Base-by-base conservation (phyloP, 768 basidiomycete species). In the Candolleomyces efflorescens region DNA sequence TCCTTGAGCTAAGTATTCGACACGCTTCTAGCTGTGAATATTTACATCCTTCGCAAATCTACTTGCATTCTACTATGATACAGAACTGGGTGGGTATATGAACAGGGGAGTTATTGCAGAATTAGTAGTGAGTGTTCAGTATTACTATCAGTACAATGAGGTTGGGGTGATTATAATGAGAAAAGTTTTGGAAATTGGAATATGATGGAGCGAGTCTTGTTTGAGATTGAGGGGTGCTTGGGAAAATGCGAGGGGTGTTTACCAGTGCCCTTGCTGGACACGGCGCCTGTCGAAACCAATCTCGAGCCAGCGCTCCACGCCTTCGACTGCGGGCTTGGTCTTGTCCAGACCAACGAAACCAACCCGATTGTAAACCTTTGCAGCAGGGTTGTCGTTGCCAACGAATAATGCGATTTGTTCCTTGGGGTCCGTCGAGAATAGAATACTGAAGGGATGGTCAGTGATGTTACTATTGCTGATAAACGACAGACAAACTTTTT, bases 231-330 rank as follows among this genome's bases (percentile, higher is more conserved):
- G 17, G 38, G 17, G 41, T 20, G 50, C 32, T 32, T 32, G 32
- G n/a, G n/a, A 32, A 7, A 32, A 43, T 2, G 54, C 27, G 26
- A n/a, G 38, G 10, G 20, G 23, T 5, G 20, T 56, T 75, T 71
- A 90, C 89, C 90, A 92, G 64, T 87, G 84, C 1, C 89, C 90
- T 15, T 87, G 74, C 2, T 71, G 60, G 20, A 85, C 79, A 24
- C 56, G 52, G 17, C 59, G 55, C 22, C 68, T 73, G 60, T 83
- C 77, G 55, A 88, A 89, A 9, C 88, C 88, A 51, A 86, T 70
- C 56, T 90, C 89, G 5, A 84, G 60, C 85, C 85, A 90, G 15
- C 54, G 61, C 38, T 77, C 73, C 26, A 73, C 69, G 9, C 77
- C 78, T n/a, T 78, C 74, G 1, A 75, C 73, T 2, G 65, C 60